Evolutionary conservation across 345 rosid species (phyloP), one percentile per base, ranked within the genome.

Genomic region (Acer negundo): DNA sequence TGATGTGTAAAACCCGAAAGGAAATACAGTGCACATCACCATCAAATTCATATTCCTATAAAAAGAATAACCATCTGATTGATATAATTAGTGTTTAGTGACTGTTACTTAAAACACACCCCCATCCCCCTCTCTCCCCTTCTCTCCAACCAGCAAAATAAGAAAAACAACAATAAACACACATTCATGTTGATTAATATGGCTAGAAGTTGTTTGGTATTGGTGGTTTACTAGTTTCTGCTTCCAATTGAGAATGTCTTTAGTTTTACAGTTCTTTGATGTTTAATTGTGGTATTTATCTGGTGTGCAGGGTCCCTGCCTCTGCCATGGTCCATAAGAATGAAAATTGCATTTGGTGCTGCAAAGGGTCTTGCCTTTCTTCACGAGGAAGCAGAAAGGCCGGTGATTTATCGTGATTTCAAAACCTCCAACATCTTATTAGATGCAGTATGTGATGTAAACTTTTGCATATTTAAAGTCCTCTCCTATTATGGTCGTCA

Each of bases 321-420:
- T 76, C 99, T 96, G 84, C 97, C 97, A 15, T 95, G 99, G 99
- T 89, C 96, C 70, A 88, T 90, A 80, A 86, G 99, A 82, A 95
- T 95, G 99, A 93, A 89, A 86, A 91, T 95, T 78, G 99, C 98
- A 1, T 81, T 93, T 49, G 98, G 97, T 77, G 97, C 98, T 70
- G 98, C 98, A 72, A 93, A 88, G 70, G 99, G 99, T 82, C 98
- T 95, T 80, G 87, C 97, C 38, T 96, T 96, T 87, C 99, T 96
- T 77, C 99, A 96, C 46, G 97, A 96, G 86, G 98, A 94, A 87
- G 95, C 98, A 35, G 91, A 92, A 75, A 96, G 94, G 81, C 96
- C 95, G 0, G 99, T 96, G 55, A 96, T 96, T 35, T 96, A 94
- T 81, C 94, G 99, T 28, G 99, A 96, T 88, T 96, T 96, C 81